Base-by-base conservation (phyloP, 2,329 filamentous ascomycete genomes). In the Xylaria polymorpha region DNA sequence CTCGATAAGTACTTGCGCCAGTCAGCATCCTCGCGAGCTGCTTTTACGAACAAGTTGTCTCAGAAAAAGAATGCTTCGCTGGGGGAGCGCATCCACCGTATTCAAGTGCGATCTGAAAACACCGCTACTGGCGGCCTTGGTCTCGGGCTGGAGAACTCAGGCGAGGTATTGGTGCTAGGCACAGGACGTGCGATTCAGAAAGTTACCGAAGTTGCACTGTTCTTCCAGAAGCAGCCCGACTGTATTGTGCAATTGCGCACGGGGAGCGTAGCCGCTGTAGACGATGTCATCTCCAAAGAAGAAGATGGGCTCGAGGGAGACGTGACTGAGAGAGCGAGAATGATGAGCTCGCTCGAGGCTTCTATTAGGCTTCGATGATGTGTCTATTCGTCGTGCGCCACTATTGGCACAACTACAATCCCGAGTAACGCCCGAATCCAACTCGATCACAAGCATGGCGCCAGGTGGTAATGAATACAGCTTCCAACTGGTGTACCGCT, bases 141-240 rank as follows among this genome's bases (percentile, higher is more conserved):
- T 22, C 77, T 79, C 10, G 77, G 73, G 15, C 74, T 80, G 20
- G 76, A 78, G 41, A 74, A 77, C 32, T 74, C 77, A 14, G 83
- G 86, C 64, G 80, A 84, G 22, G 89, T 92, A 4, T 82, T 86
- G 15, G 78, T 93, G 1, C 84, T 91, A 63, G 91, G 88, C 8
- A 90, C 90, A 0, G 91, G 91, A 1, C 86, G 85, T 72, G 91
- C 91, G 8, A 89, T 94, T 37, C 83, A 86, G 70, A 89, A 88
- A 79, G 87, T 87, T 0, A 78, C 92, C 67, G 83, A 86, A 32
- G 78, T 94, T 6, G 91, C 88, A 0, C 79, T 86, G 41, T 91
- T 87, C 83, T 93, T 93, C 72, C 85, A 88, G 78, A 83, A 87
- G 63, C 85, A 90, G 78, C 82, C 79, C 14, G 88, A 88, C 70